Evolutionary conservation across 2,329 filamentous ascomycete genomes (phyloP).

Genomic region (Allantophomopsis cytisporea): DNA sequence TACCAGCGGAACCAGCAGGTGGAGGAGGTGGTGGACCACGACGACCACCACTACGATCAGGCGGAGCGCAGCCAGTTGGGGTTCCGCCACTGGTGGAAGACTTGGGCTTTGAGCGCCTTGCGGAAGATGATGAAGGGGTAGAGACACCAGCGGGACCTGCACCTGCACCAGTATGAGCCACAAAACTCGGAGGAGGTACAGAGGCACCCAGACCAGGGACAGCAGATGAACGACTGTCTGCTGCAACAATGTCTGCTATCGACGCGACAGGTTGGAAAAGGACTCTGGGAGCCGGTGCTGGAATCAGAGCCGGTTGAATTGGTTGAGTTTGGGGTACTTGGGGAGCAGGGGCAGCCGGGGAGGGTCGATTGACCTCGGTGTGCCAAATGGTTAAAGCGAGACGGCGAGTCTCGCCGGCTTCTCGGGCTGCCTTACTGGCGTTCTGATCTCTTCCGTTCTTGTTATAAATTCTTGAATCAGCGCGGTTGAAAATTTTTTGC

Average conservation of each 20-base stretch:
- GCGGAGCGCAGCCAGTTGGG: too few relatives aligned
- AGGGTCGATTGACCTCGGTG: constrained; percentile 1
- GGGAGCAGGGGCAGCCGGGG: constrained; percentile 8
- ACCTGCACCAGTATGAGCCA: too few relatives aligned
- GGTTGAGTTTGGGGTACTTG: constrained; percentile 9
- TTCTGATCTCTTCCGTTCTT: constrained; percentile 13
- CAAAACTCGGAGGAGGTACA: too few relatives aligned
- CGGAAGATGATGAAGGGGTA: too few relatives aligned
- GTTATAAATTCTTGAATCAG: constrained; percentile 18
- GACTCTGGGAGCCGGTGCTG: too few relatives aligned
- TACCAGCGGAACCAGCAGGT: too few relatives aligned
- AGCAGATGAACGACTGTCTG: constrained; percentile 10
- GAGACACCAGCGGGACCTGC: too few relatives aligned
- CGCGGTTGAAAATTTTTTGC: constrained; percentile 17
- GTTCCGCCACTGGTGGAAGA: too few relatives aligned
- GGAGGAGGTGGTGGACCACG: too few relatives aligned
- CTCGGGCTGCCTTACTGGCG: not conserved
- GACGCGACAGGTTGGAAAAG: not conserved
- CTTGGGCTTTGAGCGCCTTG: too few relatives aligned
- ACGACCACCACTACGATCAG: too few relatives aligned
- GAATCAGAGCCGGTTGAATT: constrained; percentile 8
- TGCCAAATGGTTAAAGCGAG: constrained; percentile 1
- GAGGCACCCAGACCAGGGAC: not conserved
- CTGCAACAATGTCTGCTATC: constrained; percentile 6
- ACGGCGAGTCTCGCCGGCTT: not conserved